phyloP scores from a whole-genome alignment of 1,139 yeast species.

The Suhomyces bokatorum region DNA sequence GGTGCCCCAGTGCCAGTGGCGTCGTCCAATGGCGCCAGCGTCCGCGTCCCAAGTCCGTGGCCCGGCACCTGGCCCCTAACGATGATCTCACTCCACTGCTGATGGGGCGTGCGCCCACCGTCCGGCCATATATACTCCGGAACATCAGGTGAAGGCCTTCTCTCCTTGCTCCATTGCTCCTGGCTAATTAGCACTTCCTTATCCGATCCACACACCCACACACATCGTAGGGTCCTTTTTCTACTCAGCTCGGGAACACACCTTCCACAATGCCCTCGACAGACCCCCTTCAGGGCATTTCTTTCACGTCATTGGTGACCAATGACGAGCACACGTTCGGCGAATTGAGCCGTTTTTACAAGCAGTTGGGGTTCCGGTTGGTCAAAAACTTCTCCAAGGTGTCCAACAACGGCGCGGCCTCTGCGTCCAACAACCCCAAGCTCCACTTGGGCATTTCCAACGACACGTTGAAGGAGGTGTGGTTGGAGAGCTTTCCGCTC shows the following conservation, averaged over 20 bases:
- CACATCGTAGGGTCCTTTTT: not conserved
- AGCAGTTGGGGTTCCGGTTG: slow-evolving; percentile 56
- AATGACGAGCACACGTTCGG: slow-evolving; percentile 47
- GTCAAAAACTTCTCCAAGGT: slow-evolving; percentile 55
- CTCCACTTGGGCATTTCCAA: slow-evolving; percentile 55
- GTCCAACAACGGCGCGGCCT: slow-evolving; percentile 43
- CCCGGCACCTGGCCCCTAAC: not conserved
- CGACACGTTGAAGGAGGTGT: slow-evolving; percentile 65
- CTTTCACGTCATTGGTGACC: slow-evolving; percentile 61
- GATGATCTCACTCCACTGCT: slow-evolving; percentile 1
- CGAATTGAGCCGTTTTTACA: slow-evolving; percentile 53
- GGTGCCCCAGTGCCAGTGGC: too few relatives aligned
- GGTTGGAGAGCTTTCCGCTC: slow-evolving; percentile 71
- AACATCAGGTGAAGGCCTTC: slow-evolving; percentile 7
- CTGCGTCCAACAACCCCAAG: slow-evolving; percentile 30
- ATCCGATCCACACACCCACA: not conserved
- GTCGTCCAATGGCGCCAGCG: too few relatives aligned
- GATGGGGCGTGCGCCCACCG: slow-evolving; percentile 7
- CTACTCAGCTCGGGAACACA: not conserved
- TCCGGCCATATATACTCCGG: slow-evolving; percentile 12
- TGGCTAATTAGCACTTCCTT: slow-evolving; percentile 1
- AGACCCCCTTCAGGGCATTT: slow-evolving; percentile 16
- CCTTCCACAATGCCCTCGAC: slow-evolving; percentile 8
- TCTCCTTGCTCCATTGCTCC: not conserved
- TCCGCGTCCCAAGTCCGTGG: not conserved